A percentile compares a stretch with the other conserved stretches of the same genome.
Evolutionary conservation across 2,329 filamentous ascomycete genomes (phyloP).

Genomic region (Leptographium galeiforme): DNA sequence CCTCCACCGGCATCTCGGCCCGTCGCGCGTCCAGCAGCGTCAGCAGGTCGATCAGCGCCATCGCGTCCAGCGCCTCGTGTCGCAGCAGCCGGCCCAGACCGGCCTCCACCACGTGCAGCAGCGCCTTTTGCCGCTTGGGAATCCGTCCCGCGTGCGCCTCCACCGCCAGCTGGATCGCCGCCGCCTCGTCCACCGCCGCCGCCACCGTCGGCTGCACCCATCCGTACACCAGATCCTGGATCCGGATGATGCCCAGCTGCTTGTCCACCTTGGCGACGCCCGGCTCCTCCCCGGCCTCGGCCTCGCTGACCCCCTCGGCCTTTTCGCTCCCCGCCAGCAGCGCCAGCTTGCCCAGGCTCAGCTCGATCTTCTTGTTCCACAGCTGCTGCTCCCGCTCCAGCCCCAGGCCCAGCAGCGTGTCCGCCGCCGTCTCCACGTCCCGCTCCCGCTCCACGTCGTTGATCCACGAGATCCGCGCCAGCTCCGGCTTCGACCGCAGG

Average conservation of each 20-base stretch:
- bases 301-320: constrained; percentile 11
- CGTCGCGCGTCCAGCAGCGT: constrained; percentile 58
- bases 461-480: constrained; percentile 82
- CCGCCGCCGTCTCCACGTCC: constrained; percentile 60
- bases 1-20: constrained; percentile 37
- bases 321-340: constrained; percentile 45
- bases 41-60: constrained; percentile 70
- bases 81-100: constrained; percentile 56
- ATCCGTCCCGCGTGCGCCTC: constrained; percentile 47
- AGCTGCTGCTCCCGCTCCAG: constrained; percentile 60
- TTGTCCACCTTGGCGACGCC: constrained; percentile 37
- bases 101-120: constrained; percentile 59
- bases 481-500: constrained; percentile 55
- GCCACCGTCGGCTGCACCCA: constrained; percentile 55
- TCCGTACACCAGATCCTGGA: constrained; percentile 70
- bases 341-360: constrained; percentile 77
- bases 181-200: constrained; percentile 65
- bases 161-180: constrained; percentile 63
- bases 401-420: constrained; percentile 57
- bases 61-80: constrained; percentile 56
- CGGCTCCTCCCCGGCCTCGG: neutral
- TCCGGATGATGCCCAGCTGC: constrained; percentile 53
- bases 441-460: constrained; percentile 72
- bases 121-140: constrained; percentile 46
- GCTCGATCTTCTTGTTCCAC: constrained; percentile 88